A percentile compares a stretch with the other conserved stretches of the same genome.
phyloP scores from a whole-genome alignment of 768 basidiomycete species.

The Trametes coccinea region DNA sequence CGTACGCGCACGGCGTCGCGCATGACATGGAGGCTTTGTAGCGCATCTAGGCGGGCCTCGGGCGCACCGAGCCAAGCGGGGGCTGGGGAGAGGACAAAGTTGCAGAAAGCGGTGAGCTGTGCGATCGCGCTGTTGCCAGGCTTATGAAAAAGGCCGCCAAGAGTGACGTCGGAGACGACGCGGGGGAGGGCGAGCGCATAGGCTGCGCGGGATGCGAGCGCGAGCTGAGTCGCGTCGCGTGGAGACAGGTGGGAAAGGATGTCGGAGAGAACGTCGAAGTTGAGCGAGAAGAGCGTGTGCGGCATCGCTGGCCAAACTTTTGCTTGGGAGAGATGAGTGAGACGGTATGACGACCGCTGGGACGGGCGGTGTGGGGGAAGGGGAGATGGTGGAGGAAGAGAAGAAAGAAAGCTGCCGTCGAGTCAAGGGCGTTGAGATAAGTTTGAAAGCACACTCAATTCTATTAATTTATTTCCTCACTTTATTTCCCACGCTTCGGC shows the following conservation, averaged over 20 bases:
- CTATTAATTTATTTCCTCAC: no score
- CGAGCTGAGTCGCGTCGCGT: constrained; percentile 20
- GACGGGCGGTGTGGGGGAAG: neutral
- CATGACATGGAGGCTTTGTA: constrained; percentile 17
- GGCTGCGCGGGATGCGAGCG: constrained; percentile 18
- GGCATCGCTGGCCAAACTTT: neutral
- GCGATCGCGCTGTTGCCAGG: constrained; percentile 16
- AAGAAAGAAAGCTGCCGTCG: neutral
- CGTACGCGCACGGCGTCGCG: constrained; percentile 22
- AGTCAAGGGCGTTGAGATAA: neutral
- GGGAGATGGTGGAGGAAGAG: constrained; percentile 6
- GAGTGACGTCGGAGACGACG: constrained; percentile 19
- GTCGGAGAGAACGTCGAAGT: constrained; percentile 22
- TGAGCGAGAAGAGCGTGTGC: constrained; percentile 18
- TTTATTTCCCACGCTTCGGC: no score
- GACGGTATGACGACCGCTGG: neutral
- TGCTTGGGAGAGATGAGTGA: neutral
- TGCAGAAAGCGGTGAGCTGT: constrained; percentile 22
- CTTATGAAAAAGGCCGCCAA: constrained; percentile 22
- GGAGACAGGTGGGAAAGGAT: constrained; percentile 18
- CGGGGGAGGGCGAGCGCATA: constrained; percentile 23
- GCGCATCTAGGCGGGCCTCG: constrained; percentile 10
- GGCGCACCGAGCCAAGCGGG: constrained; percentile 19
- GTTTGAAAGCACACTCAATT: no score
- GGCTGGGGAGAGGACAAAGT: constrained; percentile 15